Evolutionary conservation across 1,139 yeast species (phyloP).

Genomic region (Kodamaea sp.): DNA sequence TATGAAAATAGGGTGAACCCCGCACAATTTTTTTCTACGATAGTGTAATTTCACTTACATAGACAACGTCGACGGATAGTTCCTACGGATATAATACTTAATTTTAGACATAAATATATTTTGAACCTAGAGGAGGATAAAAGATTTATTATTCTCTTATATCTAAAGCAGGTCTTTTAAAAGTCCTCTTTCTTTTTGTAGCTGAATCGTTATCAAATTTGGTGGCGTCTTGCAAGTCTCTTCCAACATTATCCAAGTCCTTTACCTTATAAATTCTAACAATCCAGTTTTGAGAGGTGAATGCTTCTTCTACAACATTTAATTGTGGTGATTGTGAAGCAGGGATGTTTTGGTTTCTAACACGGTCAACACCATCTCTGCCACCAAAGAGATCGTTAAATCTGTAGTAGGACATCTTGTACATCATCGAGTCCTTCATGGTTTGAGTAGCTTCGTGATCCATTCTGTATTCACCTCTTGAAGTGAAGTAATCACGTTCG

Average conservation of each 20-base stretch:
- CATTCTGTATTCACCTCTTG: conserved; percentile 81
- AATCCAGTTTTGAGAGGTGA: conserved; percentile 94
- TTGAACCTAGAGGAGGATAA: no score
- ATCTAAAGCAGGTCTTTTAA: conserved; percentile 54
- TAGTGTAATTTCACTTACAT: no score
- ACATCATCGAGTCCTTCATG: conserved; percentile 88
- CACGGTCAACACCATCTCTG: conserved; percentile 77
- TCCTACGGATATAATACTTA: no score
- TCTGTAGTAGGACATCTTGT: conserved; percentile 90
- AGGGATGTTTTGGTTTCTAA: conserved; percentile 75
- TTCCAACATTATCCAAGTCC: conserved; percentile 82
- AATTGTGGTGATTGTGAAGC: conserved; percentile 56
- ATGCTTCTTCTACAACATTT: conserved; percentile 86
- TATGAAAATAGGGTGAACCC: no score
- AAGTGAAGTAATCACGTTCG: conserved; percentile 82
- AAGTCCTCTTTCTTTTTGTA: conserved; percentile 38
- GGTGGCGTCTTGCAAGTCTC: conserved; percentile 56
- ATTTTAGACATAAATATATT: no score
- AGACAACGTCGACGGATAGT: no score
- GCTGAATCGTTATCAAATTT: conserved; percentile 38
- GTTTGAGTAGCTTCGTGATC: conserved; percentile 78
- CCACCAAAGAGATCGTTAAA: conserved; percentile 71
- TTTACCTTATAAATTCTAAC: conserved; percentile 93
- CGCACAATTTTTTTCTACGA: no score
- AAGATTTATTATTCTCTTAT: conserved; percentile 31